Conservation (phyloP, 2,329 filamentous ascomycete species). For the Sarocladium brachiariae region DNA sequence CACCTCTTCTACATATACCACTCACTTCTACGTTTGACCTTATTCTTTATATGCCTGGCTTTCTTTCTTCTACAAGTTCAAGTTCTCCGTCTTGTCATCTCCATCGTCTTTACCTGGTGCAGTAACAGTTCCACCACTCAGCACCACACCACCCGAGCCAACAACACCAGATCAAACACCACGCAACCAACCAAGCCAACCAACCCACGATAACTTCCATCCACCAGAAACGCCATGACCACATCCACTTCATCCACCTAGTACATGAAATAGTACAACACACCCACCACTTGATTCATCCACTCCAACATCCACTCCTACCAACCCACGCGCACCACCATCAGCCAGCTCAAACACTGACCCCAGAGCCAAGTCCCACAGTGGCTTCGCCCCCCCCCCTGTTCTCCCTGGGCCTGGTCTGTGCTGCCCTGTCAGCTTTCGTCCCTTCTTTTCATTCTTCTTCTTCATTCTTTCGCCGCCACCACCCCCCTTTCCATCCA, state of each 20-base stretch:
- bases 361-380: constrained; percentile 7
- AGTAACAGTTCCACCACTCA: too few species aligned
- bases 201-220: not conserved
- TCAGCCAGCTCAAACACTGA: constrained; percentile 7
- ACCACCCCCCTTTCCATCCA: not conserved
- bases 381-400: not conserved
- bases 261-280: too few species aligned
- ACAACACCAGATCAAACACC: not conserved
- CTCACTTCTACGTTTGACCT: too few species aligned
- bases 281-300: constrained; percentile 10
- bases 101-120: too few species aligned
- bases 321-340: not conserved
- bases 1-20: too few species aligned
- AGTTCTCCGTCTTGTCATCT: too few species aligned
- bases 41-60: not conserved
- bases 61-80: too few species aligned
- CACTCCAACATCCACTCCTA: constrained; percentile 18
- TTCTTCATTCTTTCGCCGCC: not conserved
- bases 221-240: not conserved
- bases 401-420: constrained; percentile 3
- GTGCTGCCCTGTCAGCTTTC: constrained; percentile 5
- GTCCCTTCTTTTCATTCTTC: constrained; percentile 7
- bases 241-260: constrained; percentile 12
- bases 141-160: too few species aligned
- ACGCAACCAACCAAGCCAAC: not conserved